Percentiles rank a stretch among this genome's conserved stretches.
Conservation (phyloP, 768 basidiomycete species). For the Xerocomus brunneocitrinus region DNA sequence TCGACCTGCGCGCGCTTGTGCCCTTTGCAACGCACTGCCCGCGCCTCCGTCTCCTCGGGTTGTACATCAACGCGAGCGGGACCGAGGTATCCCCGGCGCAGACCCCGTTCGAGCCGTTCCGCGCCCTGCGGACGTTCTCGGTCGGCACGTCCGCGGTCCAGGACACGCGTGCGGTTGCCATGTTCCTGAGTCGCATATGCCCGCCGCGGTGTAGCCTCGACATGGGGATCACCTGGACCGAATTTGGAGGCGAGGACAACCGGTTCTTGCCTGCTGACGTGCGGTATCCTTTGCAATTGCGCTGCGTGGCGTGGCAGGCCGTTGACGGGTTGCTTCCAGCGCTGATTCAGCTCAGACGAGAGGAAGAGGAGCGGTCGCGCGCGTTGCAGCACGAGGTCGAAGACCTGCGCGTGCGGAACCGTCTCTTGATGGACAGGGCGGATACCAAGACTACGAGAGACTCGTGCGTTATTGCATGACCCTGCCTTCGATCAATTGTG, state of each 20-base stretch:
- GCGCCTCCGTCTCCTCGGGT: slow-evolving; percentile 32
- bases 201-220: slow-evolving; percentile 41
- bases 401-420: slow-evolving; percentile 45
- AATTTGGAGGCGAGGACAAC: slow-evolving; percentile 13
- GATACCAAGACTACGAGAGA: slow-evolving; percentile 16
- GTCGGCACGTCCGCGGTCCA: slow-evolving; percentile 48
- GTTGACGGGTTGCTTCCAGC: slow-evolving; percentile 42
- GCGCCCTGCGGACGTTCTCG: slow-evolving; percentile 28
- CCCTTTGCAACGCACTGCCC: slow-evolving; percentile 40
- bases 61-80: slow-evolving; percentile 35
- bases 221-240: slow-evolving; percentile 47
- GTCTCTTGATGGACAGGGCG: slow-evolving; percentile 37
- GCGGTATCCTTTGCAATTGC: slow-evolving; percentile 10
- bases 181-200: slow-evolving; percentile 51
- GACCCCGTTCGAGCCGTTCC: slow-evolving; percentile 16
- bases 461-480: slow-evolving; percentile 30
- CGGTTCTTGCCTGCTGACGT: slow-evolving; percentile 7
- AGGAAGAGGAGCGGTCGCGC: slow-evolving; percentile 39
- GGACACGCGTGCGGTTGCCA: slow-evolving; percentile 41
- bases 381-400: slow-evolving; percentile 43
- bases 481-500: not conserved
- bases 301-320: slow-evolving; percentile 39
- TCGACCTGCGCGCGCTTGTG: slow-evolving; percentile 37
- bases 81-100: slow-evolving; percentile 12
- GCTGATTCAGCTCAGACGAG: slow-evolving; percentile 38